phyloP scores from a whole-genome alignment of 2,329 filamentous ascomycete genomes.

The Colletotrichum cordylinicola region DNA sequence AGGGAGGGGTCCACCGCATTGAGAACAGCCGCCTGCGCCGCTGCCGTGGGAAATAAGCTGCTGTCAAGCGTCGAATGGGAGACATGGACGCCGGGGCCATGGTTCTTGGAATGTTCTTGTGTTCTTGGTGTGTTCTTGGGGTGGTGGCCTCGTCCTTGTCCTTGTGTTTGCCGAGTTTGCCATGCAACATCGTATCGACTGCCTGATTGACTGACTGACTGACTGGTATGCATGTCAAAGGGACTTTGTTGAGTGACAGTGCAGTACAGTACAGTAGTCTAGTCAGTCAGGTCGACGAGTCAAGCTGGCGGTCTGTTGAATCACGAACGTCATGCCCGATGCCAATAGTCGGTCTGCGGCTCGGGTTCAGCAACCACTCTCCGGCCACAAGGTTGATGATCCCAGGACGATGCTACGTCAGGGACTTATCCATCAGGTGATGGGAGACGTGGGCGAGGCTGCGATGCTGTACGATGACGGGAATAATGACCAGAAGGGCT shows the following conservation, averaged over 20 bases:
- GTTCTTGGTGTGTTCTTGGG: not conserved
- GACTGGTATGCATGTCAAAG: not conserved
- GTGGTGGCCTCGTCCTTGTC: not conserved
- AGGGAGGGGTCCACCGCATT: slow-evolving; percentile 11
- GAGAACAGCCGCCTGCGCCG: not conserved
- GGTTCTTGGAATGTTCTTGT: not conserved
- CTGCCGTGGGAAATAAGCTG: slow-evolving; percentile 12
- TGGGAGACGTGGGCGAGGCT: not conserved
- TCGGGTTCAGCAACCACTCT: not conserved
- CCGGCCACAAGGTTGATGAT: not conserved
- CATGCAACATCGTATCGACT: not conserved
- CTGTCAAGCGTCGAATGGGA: slow-evolving; percentile 11
- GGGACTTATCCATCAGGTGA: not conserved
- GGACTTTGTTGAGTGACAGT: not conserved
- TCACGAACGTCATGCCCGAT: not conserved
- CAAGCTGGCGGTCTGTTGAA: not conserved
- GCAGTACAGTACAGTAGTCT: not conserved
- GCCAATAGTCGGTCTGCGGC: not conserved
- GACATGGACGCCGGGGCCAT: not conserved
- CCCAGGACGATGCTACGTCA: not conserved
- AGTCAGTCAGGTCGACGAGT: not conserved
- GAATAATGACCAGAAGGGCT: not conserved
- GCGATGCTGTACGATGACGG: not conserved
- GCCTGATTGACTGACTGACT: not conserved
- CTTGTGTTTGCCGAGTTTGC: not conserved